Evolutionary conservation across 2,329 filamentous ascomycete species (phyloP).

Genomic region (Tolypocladium cylindrosporum): DNA sequence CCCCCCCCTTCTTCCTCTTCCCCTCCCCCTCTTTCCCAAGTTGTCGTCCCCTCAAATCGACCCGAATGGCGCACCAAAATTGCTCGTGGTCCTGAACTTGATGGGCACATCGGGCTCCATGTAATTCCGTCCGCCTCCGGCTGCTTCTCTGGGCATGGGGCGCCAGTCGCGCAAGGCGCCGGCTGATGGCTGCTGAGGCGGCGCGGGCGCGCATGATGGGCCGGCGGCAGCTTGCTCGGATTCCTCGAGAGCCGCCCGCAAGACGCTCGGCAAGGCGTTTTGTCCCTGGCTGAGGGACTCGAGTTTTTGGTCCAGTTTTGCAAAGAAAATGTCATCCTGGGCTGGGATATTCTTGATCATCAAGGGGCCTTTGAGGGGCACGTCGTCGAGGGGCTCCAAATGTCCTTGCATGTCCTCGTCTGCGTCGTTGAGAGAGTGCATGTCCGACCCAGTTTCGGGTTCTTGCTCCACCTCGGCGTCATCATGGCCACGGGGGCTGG

Average conservation of each 20-base stretch:
- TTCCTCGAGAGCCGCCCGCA: constrained; percentile 10
- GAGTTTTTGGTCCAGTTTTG: constrained; percentile 39
- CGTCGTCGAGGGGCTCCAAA: constrained; percentile 33
- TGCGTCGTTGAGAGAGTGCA: background rate
- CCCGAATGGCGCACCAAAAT: constrained; percentile 38
- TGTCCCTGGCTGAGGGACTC: constrained; percentile 36
- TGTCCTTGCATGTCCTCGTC: constrained; percentile 12
- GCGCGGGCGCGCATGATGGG: background rate
- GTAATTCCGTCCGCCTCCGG: constrained; percentile 14
- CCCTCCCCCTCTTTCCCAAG: too few relatives aligned
- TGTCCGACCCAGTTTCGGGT: background rate
- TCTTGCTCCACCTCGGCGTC: background rate
- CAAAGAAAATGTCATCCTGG: constrained; percentile 45
- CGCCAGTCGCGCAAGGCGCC: constrained; percentile 11
- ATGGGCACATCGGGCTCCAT: constrained; percentile 34
- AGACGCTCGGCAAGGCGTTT: constrained; percentile 35
- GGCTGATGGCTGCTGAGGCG: background rate
- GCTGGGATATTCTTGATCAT: constrained; percentile 46
- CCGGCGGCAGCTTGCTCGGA: background rate
- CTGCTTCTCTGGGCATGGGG: constrained; percentile 8
- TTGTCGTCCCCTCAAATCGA: constrained; percentile 10
- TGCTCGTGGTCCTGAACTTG: constrained; percentile 32
- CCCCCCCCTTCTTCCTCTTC: too few relatives aligned
- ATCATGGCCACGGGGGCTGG: background rate
- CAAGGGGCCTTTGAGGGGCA: constrained; percentile 38